Conservation (phyloP, 257 asterid genomes). For the Buddleja alternifolia region DNA sequence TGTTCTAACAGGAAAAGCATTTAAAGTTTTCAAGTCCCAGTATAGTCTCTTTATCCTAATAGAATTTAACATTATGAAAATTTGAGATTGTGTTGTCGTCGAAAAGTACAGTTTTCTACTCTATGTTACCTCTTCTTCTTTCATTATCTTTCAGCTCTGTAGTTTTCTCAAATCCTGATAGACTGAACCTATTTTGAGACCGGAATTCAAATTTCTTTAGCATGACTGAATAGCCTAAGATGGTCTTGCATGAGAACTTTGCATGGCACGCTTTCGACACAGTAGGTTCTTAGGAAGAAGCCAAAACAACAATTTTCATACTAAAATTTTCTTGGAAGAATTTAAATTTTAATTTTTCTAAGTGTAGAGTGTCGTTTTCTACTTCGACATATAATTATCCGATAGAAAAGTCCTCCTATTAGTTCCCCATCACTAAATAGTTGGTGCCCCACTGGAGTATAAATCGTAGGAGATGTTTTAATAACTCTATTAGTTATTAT, state of each 20-base stretch:
- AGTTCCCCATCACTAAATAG: background rate
- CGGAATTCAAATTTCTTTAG: background rate
- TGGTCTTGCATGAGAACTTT: too few species aligned
- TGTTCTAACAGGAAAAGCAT: background rate
- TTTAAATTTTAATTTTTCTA: background rate
- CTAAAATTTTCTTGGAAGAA: background rate
- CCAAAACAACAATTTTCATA: background rate
- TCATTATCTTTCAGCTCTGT: background rate
- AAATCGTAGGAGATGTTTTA: background rate
- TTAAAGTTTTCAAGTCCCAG: background rate
- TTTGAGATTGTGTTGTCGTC: background rate
- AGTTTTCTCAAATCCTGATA: background rate
- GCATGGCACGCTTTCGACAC: background rate
- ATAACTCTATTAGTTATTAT: conserved; percentile 10
- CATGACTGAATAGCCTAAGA: background rate
- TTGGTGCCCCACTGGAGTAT: background rate
- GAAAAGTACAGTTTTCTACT: background rate
- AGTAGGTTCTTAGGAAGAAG: background rate
- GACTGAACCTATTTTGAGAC: background rate
- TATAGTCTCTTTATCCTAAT: background rate
- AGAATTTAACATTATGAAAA: background rate
- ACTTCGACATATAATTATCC: background rate
- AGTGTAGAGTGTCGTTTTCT: background rate
- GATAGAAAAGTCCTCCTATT: background rate
- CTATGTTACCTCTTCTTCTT: background rate